phyloP scores from a whole-genome alignment of 345 rosid species.

The Camelina hispida region DNA sequence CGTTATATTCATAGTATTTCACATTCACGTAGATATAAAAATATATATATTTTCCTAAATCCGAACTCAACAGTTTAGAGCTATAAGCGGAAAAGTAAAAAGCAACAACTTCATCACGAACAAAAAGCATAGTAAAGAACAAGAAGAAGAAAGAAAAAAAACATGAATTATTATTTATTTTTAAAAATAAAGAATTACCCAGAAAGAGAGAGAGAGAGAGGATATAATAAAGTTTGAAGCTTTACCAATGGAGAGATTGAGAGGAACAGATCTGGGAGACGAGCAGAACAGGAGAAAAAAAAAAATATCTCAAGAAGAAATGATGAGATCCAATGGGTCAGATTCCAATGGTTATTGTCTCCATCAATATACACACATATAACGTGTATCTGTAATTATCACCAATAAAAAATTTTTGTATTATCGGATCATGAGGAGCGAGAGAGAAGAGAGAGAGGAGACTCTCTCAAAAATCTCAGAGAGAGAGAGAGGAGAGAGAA shows the following conservation, averaged over 20 bases:
- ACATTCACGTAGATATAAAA: background rate
- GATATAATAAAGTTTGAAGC: constrained; percentile 29
- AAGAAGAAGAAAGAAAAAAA: background rate
- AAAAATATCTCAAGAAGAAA: constrained; percentile 34
- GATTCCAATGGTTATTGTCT: constrained; percentile 43
- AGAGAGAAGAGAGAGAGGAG: constrained; percentile 26
- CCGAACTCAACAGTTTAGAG: constrained; percentile 26
- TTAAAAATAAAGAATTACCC: constrained; percentile 32
- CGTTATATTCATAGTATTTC: background rate
- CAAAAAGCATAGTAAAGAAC: constrained; percentile 23
- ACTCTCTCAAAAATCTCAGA: constrained; percentile 38
- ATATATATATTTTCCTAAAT: constrained; percentile 17
- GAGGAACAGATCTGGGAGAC: constrained; percentile 48
- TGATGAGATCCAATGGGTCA: constrained; percentile 45
- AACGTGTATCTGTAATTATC: constrained; percentile 45
- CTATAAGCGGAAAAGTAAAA: constrained; percentile 40
- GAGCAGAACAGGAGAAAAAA: background rate
- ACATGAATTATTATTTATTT: background rate
- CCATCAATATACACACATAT: constrained; percentile 38
- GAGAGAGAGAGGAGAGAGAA: constrained; percentile 17
- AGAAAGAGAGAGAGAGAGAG: background rate
- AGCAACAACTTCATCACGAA: constrained; percentile 40
- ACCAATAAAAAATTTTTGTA: background rate
- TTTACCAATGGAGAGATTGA: constrained; percentile 23
- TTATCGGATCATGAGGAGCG: constrained; percentile 37